phyloP scores from a whole-genome alignment of 257 asterid species.

The Nicotiana obtusifolia region DNA sequence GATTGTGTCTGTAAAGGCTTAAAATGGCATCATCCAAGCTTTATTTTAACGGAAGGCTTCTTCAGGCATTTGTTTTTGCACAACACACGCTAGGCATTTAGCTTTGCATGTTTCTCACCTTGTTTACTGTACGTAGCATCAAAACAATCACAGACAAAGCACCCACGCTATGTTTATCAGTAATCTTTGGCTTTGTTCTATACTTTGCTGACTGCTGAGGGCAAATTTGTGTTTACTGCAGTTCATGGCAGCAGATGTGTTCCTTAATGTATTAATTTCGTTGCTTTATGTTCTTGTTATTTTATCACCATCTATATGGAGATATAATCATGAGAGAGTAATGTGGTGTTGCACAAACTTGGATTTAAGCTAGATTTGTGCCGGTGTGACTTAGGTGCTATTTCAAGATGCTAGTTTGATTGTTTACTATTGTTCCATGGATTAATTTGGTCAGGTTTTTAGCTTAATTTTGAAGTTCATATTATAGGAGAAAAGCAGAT shows the following conservation, averaged over 20 bases:
- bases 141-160: not conserved
- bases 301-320: not conserved
- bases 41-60: too few relatives aligned
- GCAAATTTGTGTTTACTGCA: not conserved
- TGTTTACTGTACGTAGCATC: not conserved
- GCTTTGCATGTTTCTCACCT: not conserved
- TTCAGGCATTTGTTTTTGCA: too few relatives aligned
- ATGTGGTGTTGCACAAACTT: not conserved
- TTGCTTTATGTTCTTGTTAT: not conserved
- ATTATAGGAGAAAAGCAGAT: too few relatives aligned
- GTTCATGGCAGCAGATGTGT: not conserved
- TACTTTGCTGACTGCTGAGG: not conserved
- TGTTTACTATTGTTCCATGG: too few relatives aligned
- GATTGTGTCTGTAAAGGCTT: not conserved
- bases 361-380: not conserved
- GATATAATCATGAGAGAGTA: not conserved
- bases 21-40: not conserved
- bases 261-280: not conserved
- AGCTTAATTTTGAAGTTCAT: too few relatives aligned
- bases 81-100: too few relatives aligned
- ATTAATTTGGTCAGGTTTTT: too few relatives aligned
- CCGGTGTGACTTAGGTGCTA: not conserved
- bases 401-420: too few relatives aligned
- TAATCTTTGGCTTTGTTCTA: not conserved
- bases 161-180: not conserved